Evolutionary conservation across 768 basidiomycete genomes (phyloP), one percentile per base, ranked within the genome.

Genomic region (Strobilomyces confusus): DNA sequence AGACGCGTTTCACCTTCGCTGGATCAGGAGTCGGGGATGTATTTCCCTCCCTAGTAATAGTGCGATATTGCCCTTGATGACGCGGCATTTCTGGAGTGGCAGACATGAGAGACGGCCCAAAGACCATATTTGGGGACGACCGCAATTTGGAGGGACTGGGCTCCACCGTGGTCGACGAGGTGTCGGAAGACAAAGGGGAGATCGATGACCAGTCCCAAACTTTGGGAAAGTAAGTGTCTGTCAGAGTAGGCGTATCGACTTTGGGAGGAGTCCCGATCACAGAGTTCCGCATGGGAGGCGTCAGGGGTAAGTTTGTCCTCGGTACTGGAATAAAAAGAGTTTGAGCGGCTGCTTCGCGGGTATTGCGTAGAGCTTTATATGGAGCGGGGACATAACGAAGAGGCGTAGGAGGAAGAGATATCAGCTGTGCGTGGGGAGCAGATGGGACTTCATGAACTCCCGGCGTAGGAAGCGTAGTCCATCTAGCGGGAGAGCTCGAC

Each of bases 221-320:
- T 65, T 95, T 92, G 33, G 84, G 78, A 67, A 89, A 95, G 68
- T 89, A 87, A 0, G 86, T 86, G 55, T 87, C 80, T 30, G 79
- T 66, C n/a, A 87, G 86, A 62, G 76, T 80, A 0, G 69, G 60
- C 54, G 80, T 67, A 19, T 84, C 83, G 19, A 77, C 71, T 36
- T 76, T 83, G 4, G 92, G 90, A 4, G 93, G 93, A 0, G 90
- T 87, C 57, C 90, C 86, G 17, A 84, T 56, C 17, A 86, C 82
- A 11, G 91, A 83, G 69, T 92, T 89, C 90, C 92, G 93, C n/a
- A 78, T 64, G 34, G 86, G 61, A 69, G 86, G 76, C 1, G 83
- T 84, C 49, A 82, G 86, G 23, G 86, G 89, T 13, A 70, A 60
- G 26, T 80, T 79, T 17, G 77, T 79, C 61, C 67, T 30, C 17